phyloP scores from a whole-genome alignment of 306 rosid genomes.

The Trichosanthes cucumerina region DNA sequence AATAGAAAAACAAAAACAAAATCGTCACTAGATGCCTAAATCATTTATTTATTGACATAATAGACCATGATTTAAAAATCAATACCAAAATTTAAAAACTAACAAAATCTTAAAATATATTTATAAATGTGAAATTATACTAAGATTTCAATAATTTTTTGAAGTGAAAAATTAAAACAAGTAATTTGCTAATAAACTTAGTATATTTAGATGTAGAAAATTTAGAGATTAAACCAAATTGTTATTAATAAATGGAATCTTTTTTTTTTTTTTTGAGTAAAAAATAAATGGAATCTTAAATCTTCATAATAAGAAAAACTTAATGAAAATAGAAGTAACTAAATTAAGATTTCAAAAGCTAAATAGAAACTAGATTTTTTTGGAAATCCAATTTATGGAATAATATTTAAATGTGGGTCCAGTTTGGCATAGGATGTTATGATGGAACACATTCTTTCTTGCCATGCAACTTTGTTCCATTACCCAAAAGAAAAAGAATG shows the following conservation, averaged over 20 bases:
- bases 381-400: not conserved
- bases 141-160: not conserved
- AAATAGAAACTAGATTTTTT: not conserved
- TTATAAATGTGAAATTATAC: not conserved
- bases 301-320: not conserved
- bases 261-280: too few species aligned
- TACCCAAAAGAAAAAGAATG: not conserved
- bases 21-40: too few species aligned
- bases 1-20: too few species aligned
- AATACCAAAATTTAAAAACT: too few species aligned
- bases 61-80: too few species aligned
- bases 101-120: too few species aligned
- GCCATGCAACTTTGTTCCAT: constrained; percentile 9
- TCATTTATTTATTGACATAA: too few species aligned
- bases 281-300: not conserved
- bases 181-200: not conserved
- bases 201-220: not conserved
- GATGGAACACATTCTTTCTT: constrained; percentile 5
- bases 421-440: not conserved
- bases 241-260: not conserved
- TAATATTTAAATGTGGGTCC: constrained; percentile 1
- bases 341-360: not conserved
- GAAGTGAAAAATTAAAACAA: not conserved
- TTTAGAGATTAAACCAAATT: not conserved
- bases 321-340: not conserved